Conservation (phyloP, 495 filamentous ascomycete genomes). For the Podospora didyma region DNA sequence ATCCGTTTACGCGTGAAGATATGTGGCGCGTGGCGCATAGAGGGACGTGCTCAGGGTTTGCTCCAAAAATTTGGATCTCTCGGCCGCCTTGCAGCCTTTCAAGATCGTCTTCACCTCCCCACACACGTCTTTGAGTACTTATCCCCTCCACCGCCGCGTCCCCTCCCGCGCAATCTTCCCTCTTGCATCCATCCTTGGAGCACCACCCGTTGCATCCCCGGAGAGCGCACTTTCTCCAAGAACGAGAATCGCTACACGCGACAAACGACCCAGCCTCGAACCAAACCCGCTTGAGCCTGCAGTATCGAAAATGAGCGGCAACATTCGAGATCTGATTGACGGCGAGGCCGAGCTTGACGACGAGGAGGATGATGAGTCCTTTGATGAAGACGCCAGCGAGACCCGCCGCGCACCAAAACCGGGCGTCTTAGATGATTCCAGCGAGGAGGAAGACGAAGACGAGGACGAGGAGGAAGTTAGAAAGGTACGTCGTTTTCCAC, state of each 20-base stretch:
- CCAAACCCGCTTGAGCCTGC: not conserved
- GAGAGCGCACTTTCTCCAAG: not conserved
- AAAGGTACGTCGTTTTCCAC: slow-evolving; percentile 32
- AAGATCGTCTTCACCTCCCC: not conserved
- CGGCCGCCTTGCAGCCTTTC: not conserved
- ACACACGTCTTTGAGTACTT: not conserved
- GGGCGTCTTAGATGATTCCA: slow-evolving; percentile 67
- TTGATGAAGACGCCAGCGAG: slow-evolving; percentile 77
- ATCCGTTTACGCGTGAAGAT: slow-evolving; percentile 1
- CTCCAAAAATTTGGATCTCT: slow-evolving; percentile 18
- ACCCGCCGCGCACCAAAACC: slow-evolving; percentile 35
- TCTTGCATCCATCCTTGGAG: not conserved
- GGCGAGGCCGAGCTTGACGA: slow-evolving; percentile 85
- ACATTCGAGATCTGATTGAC: slow-evolving; percentile 69
- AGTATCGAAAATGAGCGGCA: slow-evolving; percentile 56
- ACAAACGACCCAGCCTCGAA: not conserved
- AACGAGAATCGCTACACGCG: no score
- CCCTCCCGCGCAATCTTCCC: not conserved
- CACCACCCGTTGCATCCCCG: not conserved
- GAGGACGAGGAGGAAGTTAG: slow-evolving; percentile 80
- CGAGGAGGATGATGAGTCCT: slow-evolving; percentile 84
- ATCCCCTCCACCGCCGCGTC: not conserved
- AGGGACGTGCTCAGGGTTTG: not conserved
- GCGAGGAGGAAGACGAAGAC: slow-evolving; percentile 94
- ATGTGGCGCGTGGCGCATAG: slow-evolving; percentile 9